These are phyloP conservation scores for Plectosphaerella sp. DNA, from an alignment of 2,329 filamentous ascomycete species.

Conservation along the genomic window DNA sequence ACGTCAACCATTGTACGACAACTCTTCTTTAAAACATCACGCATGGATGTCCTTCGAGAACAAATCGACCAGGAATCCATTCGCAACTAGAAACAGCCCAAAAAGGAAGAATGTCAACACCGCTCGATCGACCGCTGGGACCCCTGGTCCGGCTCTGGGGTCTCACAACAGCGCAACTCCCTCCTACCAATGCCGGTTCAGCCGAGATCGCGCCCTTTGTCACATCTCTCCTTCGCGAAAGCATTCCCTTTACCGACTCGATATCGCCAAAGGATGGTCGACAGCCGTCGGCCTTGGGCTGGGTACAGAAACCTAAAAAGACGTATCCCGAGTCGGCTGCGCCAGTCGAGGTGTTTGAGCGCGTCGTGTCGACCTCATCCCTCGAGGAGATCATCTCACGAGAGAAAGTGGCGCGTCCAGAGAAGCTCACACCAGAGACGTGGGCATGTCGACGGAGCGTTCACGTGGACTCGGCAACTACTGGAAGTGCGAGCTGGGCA, in stretches of 20 bases:
- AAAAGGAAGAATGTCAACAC: background rate
- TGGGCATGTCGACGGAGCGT: constrained; percentile 63
- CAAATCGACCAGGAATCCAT: background rate
- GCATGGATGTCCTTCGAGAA: background rate
- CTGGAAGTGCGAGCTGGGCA: constrained; percentile 54
- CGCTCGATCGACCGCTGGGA: constrained; percentile 25
- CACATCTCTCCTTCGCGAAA: constrained; percentile 49
- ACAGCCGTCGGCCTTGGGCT: constrained; percentile 28
- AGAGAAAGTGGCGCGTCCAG: constrained; percentile 19
- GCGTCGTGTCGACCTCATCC: constrained; percentile 39
- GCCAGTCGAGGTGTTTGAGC: constrained; percentile 48
- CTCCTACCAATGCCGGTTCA: constrained; percentile 28
- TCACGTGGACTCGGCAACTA: constrained; percentile 47
- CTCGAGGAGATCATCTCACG: constrained; percentile 32
- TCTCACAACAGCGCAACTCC: constrained; percentile 42
- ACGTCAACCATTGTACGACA: background rate
- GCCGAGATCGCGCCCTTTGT: constrained; percentile 48
- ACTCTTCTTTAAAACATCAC: background rate
- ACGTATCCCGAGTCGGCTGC: constrained; percentile 43
- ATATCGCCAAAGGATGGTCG: constrained; percentile 37
- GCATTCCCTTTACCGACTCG: constrained; percentile 52
- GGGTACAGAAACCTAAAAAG: constrained; percentile 48
- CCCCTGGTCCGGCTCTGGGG: constrained; percentile 52
- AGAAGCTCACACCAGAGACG: constrained; percentile 35
- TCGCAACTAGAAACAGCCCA: background rate